Conservation (phyloP, 108 stramenopile genomes). For the Cyclotella atomus region DNA sequence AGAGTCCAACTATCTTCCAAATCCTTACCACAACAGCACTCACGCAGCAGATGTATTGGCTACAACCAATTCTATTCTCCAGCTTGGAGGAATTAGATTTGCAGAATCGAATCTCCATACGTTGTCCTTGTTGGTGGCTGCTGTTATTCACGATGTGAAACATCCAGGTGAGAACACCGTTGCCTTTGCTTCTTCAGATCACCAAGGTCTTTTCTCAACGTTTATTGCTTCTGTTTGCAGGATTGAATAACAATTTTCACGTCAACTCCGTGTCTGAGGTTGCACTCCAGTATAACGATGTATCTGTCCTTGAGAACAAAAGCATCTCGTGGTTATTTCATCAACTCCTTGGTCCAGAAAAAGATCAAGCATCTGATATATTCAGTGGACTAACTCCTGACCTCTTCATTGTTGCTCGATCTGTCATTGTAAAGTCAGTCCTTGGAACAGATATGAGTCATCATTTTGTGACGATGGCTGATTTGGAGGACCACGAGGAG, state of each 20-base stretch:
- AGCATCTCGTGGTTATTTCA: constrained; percentile 55
- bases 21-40: constrained; percentile 64
- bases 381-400: constrained; percentile 10
- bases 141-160: constrained; percentile 70
- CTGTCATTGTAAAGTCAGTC: constrained; percentile 36
- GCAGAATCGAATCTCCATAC: constrained; percentile 32
- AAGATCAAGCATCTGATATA: constrained; percentile 4
- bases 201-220: not conserved
- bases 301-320: constrained; percentile 71
- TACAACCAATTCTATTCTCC: constrained; percentile 51
- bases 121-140: constrained; percentile 28
- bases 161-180: constrained; percentile 83
- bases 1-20: constrained; percentile 51
- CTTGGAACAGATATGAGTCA: constrained; percentile 59
- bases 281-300: constrained; percentile 75
- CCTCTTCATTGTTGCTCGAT: constrained; percentile 9
- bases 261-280: constrained; percentile 48
- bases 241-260: constrained; percentile 64
- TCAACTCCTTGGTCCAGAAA: not conserved
- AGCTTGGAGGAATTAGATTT: constrained; percentile 43
- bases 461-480: constrained; percentile 41
- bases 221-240: no score
- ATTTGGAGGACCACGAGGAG: not conserved
- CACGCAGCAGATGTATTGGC: constrained; percentile 70
- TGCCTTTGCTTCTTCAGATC: no score